Percentiles rank a stretch among this genome's conserved stretches.
Conservation (phyloP, 75 land plant species). For the Ceratopteris richardii region DNA sequence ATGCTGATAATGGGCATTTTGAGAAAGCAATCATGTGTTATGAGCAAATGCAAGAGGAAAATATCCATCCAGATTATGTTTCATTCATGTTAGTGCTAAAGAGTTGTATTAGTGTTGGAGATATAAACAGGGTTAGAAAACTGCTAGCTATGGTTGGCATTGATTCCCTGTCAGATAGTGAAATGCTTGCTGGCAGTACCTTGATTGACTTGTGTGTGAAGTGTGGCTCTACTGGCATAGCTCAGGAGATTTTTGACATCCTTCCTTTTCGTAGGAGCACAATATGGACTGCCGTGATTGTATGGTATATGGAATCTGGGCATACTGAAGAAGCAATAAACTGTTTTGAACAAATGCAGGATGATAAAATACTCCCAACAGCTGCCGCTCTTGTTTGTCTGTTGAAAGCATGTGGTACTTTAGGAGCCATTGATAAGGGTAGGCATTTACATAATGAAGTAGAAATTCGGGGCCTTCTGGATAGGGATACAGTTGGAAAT, state of each 20-base stretch:
- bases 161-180: neutral
- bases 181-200: neutral
- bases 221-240: conserved; percentile 10
- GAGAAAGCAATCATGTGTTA: neutral
- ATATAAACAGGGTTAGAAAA: too few relatives aligned
- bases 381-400: neutral
- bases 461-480: neutral
- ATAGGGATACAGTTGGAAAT: neutral
- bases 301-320: conserved; percentile 11
- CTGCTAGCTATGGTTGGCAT: too few relatives aligned
- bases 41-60: too few relatives aligned
- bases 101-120: too few relatives aligned
- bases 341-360: conserved; percentile 12
- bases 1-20: neutral
- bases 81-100: too few relatives aligned
- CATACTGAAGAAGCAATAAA: conserved; percentile 2
- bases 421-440: conserved; percentile 3
- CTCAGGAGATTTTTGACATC: conserved; percentile 10
- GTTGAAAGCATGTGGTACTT: conserved; percentile 4
- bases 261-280: conserved; percentile 9
- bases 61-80: too few relatives aligned
- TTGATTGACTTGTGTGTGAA: conserved; percentile 20
- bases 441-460: neutral
- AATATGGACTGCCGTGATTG: conserved; percentile 13
- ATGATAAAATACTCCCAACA: neutral